These are phyloP conservation scores for Cutaneotrichosporon spelunceum DNA, from an alignment of 1,284 basidiomycete species.

Conservation along the genomic window DNA sequence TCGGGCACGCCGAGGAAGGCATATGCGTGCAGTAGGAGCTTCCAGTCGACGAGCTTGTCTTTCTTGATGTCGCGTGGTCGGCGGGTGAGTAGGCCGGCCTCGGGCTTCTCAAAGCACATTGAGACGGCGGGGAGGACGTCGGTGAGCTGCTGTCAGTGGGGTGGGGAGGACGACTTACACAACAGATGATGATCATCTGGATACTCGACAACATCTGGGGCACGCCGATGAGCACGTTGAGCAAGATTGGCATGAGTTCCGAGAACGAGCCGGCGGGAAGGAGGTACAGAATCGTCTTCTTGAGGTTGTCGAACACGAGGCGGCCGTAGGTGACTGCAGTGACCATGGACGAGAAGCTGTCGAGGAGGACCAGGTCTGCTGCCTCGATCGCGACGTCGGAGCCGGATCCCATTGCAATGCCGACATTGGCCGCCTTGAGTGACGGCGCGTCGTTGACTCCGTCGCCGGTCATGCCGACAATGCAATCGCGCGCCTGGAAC, in stretches of 20 bases:
- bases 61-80: slow-evolving; percentile 63
- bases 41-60: slow-evolving; percentile 54
- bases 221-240: slow-evolving; percentile 56
- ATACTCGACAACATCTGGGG: slow-evolving; percentile 58
- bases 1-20: slow-evolving; percentile 61
- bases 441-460: slow-evolving; percentile 67
- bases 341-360: slow-evolving; percentile 51
- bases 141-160: slow-evolving; percentile 38
- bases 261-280: slow-evolving; percentile 58
- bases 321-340: slow-evolving; percentile 58
- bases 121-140: slow-evolving; percentile 59
- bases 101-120: slow-evolving; percentile 61
- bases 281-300: slow-evolving; percentile 54
- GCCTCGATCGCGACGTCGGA: slow-evolving; percentile 53
- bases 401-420: slow-evolving; percentile 55
- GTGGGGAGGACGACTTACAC: not conserved
- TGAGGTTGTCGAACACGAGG: slow-evolving; percentile 66
- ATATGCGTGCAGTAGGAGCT: slow-evolving; percentile 64
- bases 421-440: slow-evolving; percentile 57
- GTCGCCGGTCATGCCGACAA: slow-evolving; percentile 63
- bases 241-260: slow-evolving; percentile 66
- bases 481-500: slow-evolving; percentile 58
- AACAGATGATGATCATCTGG: slow-evolving; percentile 49
- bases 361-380: slow-evolving; percentile 50
- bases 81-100: slow-evolving; percentile 59